These are phyloP conservation scores for Thelonectria rubi DNA, from an alignment of 2,329 filamentous ascomycete species.

Conservation along the genomic window DNA sequence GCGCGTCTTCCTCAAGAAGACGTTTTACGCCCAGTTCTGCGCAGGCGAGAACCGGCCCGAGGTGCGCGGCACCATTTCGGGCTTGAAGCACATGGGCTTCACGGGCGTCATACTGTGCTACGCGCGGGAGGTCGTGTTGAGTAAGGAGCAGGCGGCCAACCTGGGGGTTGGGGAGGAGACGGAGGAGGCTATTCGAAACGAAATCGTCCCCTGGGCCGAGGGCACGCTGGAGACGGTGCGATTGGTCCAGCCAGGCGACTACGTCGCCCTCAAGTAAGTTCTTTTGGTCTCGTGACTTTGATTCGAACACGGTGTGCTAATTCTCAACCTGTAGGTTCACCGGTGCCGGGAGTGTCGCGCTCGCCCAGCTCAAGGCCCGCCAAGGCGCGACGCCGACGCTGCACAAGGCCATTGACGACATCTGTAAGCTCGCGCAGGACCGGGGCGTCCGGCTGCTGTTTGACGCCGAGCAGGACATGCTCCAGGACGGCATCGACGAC, in stretches of 20 bases:
- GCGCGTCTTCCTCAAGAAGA: slow-evolving; percentile 76
- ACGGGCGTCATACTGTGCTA: slow-evolving; percentile 86
- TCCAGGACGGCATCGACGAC: slow-evolving; percentile 82
- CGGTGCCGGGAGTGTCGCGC: slow-evolving; percentile 79
- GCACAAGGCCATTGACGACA: slow-evolving; percentile 73
- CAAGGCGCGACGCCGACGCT: slow-evolving; percentile 71
- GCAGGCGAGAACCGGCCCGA: slow-evolving; percentile 78
- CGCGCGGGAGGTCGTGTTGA: slow-evolving; percentile 80
- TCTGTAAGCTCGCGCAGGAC: slow-evolving; percentile 76
- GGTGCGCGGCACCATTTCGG: slow-evolving; percentile 70
- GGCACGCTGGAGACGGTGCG: slow-evolving; percentile 79
- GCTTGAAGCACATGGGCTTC: slow-evolving; percentile 79
- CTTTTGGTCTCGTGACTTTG: not conserved
- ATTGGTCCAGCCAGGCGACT: slow-evolving; percentile 70
- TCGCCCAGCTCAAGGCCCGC: slow-evolving; percentile 71
- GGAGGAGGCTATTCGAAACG: slow-evolving; percentile 60
- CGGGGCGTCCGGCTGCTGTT: slow-evolving; percentile 80
- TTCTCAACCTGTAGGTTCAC: slow-evolving; percentile 66
- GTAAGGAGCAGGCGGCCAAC: slow-evolving; percentile 59
- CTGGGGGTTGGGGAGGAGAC: slow-evolving; percentile 59
- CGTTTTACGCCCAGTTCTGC: slow-evolving; percentile 92
- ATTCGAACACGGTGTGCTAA: not conserved
- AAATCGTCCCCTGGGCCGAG: slow-evolving; percentile 75
- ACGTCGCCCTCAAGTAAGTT: slow-evolving; percentile 69
- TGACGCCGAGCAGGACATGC: slow-evolving; percentile 83